Evolutionary conservation across 805 yeast genomes (phyloP).

Genomic region (Kazachstania kunashirensis): DNA sequence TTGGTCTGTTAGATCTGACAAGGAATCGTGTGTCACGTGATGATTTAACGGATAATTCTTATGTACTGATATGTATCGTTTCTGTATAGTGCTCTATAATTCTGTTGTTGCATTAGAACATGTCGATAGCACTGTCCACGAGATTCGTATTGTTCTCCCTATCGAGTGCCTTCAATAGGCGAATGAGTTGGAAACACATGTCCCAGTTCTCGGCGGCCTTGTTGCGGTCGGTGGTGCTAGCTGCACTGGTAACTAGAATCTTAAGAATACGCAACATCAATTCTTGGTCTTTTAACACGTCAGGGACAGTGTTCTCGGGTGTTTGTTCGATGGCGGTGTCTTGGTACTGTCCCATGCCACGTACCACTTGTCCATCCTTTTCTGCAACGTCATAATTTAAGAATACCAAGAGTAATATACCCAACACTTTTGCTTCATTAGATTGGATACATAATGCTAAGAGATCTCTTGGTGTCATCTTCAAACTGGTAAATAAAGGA

Average conservation of each 20-base stretch:
- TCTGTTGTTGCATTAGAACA: no score
- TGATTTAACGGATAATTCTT: no score
- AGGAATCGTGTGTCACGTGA: not conserved
- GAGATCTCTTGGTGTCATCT: conserved; percentile 26
- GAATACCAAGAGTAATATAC: conserved; percentile 25
- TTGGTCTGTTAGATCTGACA: not conserved
- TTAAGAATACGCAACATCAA: conserved; percentile 25
- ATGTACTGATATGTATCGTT: no score
- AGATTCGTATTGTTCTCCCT: conserved; percentile 19
- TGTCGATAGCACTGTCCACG: conserved; percentile 18
- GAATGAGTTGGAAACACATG: conserved; percentile 27
- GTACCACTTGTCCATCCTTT: conserved; percentile 8
- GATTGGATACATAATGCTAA: conserved; percentile 24
- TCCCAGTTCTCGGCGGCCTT: conserved; percentile 29
- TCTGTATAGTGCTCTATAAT: no score
- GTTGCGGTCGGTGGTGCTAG: conserved; percentile 13
- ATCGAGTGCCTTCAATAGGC: conserved; percentile 25
- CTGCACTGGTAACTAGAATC: conserved; percentile 24
- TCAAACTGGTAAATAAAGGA: conserved; percentile 16
- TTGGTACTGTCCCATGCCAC: conserved; percentile 9
- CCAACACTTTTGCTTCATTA: conserved; percentile 25
- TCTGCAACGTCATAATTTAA: conserved; percentile 19
- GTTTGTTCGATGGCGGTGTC: not conserved
- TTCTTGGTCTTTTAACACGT: conserved; percentile 22
- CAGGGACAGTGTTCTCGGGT: conserved; percentile 7